Conservation (phyloP, 805 yeast species). For the Dipodascopsis uninucleata region DNA sequence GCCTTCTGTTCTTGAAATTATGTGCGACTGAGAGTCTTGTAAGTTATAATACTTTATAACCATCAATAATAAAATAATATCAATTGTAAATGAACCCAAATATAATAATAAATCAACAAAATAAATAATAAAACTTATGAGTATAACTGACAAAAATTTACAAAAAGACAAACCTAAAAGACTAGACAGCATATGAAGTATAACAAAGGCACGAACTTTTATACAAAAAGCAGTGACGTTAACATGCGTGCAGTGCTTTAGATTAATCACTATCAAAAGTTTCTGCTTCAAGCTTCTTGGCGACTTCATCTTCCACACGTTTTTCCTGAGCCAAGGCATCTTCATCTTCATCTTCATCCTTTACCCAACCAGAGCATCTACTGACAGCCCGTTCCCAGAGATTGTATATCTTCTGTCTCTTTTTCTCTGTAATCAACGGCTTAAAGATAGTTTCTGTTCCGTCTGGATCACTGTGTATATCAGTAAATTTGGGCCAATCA, state of each 20-base stretch:
- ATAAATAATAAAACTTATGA: no score
- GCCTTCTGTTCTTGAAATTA: no score
- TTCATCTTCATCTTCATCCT: constrained; percentile 28
- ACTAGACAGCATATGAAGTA: no score
- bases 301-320: constrained; percentile 9
- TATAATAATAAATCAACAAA: no score
- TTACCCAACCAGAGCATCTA: constrained; percentile 77
- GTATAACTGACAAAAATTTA: no score
- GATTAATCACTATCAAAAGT: neutral
- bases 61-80: no score
- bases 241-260: neutral
- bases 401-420: constrained; percentile 60
- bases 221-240: no score
- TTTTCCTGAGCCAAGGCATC: constrained; percentile 11
- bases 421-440: constrained; percentile 38
- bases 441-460: constrained; percentile 32
- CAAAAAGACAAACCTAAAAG: no score
- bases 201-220: neutral
- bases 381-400: constrained; percentile 84
- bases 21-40: no score
- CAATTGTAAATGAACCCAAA: no score
- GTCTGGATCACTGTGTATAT: constrained; percentile 43
- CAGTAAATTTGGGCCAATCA: constrained; percentile 73
- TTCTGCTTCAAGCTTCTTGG: neutral
- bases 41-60: no score